phyloP scores from a whole-genome alignment of 2,329 filamentous ascomycete genomes.

The Exserohilum rostratum region DNA sequence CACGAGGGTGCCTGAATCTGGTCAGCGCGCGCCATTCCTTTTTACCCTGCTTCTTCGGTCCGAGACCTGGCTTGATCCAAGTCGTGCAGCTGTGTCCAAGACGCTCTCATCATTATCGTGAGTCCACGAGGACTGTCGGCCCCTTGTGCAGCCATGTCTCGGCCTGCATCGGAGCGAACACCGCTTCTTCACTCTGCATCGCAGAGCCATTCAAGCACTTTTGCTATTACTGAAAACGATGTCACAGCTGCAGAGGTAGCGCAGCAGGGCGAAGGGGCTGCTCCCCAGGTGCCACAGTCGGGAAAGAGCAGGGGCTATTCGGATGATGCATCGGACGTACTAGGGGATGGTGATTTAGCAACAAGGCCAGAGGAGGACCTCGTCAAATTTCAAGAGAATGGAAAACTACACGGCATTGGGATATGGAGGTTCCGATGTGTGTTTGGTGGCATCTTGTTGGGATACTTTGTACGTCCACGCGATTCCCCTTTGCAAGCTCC shows the following conservation, averaged over 20 bases:
- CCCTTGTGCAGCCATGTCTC: slow-evolving; percentile 16
- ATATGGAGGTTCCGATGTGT: slow-evolving; percentile 45
- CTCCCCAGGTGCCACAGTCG: slow-evolving; percentile 28
- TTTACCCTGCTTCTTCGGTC: background rate
- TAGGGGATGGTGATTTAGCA: slow-evolving; percentile 29
- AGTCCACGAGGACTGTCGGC: background rate
- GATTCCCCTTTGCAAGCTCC: background rate
- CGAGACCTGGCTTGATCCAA: background rate
- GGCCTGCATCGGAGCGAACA: slow-evolving; percentile 38
- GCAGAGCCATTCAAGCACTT: slow-evolving; percentile 19
- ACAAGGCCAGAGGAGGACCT: slow-evolving; percentile 25
- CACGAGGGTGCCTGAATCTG: slow-evolving; percentile 4
- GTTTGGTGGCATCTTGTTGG: slow-evolving; percentile 46
- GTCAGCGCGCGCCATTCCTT: background rate
- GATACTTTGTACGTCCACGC: slow-evolving; percentile 45
- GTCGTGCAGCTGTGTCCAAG: background rate
- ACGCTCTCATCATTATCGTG: background rate
- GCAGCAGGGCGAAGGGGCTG: slow-evolving; percentile 31
- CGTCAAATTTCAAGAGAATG: slow-evolving; percentile 38
- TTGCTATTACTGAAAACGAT: slow-evolving; percentile 31
- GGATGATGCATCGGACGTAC: slow-evolving; percentile 32
- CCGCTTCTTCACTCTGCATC: slow-evolving; percentile 35
- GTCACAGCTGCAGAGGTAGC: slow-evolving; percentile 28
- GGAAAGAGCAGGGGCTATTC: slow-evolving; percentile 32
- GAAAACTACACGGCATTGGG: slow-evolving; percentile 41